Conservation (phyloP, 2,329 filamentous ascomycete species). For the Didymosphaeria variabile region DNA sequence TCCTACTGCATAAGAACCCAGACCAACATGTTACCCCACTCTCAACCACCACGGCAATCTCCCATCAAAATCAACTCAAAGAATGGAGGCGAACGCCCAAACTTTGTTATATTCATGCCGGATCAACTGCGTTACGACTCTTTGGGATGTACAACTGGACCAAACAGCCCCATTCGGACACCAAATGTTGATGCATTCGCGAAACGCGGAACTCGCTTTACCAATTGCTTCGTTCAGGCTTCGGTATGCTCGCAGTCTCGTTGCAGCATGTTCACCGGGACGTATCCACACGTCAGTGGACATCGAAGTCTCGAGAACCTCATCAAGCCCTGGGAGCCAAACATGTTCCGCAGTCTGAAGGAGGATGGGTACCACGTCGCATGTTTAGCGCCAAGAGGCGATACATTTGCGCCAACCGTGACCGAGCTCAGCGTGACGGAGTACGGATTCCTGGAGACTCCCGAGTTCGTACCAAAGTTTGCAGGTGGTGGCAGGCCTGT, state of each 20-base stretch:
- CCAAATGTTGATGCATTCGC: slow-evolving; percentile 57
- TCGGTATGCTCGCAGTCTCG: slow-evolving; percentile 59
- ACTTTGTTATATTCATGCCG: slow-evolving; percentile 59
- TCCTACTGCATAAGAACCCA: too few species aligned
- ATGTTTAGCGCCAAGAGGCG: slow-evolving; percentile 54
- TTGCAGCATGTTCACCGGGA: slow-evolving; percentile 59
- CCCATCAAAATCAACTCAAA: slow-evolving; percentile 7
- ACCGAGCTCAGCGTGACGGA: slow-evolving; percentile 58
- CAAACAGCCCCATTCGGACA: slow-evolving; percentile 39
- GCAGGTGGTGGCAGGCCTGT: slow-evolving; percentile 10
- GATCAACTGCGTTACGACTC: slow-evolving; percentile 60
- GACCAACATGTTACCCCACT: neutral
- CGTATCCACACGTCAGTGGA: slow-evolving; percentile 58
- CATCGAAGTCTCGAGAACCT: slow-evolving; percentile 59
- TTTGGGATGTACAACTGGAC: slow-evolving; percentile 45
- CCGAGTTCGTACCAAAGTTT: slow-evolving; percentile 7
- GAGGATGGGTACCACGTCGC: slow-evolving; percentile 59
- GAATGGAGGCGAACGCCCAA: slow-evolving; percentile 23
- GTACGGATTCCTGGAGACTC: slow-evolving; percentile 55
- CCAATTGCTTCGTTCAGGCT: slow-evolving; percentile 58
- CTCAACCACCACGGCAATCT: neutral
- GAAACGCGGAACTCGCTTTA: slow-evolving; percentile 51
- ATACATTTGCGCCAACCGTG: slow-evolving; percentile 55
- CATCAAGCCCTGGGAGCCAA: slow-evolving; percentile 61
- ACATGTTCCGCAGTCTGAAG: slow-evolving; percentile 56